Evolutionary conservation across 2,329 filamentous ascomycete genomes (phyloP), one percentile per base, ranked within the genome.

Genomic region (Penicillium crustosum): DNA sequence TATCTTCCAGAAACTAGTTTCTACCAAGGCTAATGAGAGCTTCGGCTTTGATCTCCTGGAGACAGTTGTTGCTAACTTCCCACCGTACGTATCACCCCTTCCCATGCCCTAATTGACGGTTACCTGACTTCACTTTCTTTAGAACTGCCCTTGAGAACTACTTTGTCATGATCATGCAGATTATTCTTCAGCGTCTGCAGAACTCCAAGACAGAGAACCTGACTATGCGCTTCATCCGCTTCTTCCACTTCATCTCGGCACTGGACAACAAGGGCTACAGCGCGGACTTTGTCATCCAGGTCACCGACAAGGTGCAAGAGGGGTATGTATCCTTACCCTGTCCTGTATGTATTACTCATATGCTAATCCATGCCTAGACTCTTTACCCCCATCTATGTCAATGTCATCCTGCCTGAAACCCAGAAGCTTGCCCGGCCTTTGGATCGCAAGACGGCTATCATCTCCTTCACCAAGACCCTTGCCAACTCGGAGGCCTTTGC

Each of bases 1-100:
- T 57, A 94, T 99, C 62, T 99, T 97, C 82, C 93, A 97, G 74
- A 93, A 91, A 69, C 83, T 99, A 12, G 81, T 97, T 42, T 83
- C 84, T 3, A 87, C 85, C 64, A 96, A 94, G 77, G 87, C 89
- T 60, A 93, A 93, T 49, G 94, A 99, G 72, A 81, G 85, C 21
- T 88, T 93, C 69, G 91, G 88, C 0, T 96, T 97, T 69, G 94
- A 99, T 70, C 83, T 99, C 47, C 81, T 99, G 58, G 94, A 99
- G 71, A 83, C 88, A 4, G 81, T 96, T 50, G 81, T 96, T 60
- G 82, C 84, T 49, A 84, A 86, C 9, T 89, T 96, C 68, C 85
- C 91, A 50, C 82, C 84, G 81, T 90, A 82, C 75, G 89, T 81
- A 25, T 36, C 17, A 3, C 39, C 8, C 36, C 3, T 19, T 21